phyloP scores from a whole-genome alignment of 2,329 filamentous ascomycete species.

The Drechslerella dactyloides region DNA sequence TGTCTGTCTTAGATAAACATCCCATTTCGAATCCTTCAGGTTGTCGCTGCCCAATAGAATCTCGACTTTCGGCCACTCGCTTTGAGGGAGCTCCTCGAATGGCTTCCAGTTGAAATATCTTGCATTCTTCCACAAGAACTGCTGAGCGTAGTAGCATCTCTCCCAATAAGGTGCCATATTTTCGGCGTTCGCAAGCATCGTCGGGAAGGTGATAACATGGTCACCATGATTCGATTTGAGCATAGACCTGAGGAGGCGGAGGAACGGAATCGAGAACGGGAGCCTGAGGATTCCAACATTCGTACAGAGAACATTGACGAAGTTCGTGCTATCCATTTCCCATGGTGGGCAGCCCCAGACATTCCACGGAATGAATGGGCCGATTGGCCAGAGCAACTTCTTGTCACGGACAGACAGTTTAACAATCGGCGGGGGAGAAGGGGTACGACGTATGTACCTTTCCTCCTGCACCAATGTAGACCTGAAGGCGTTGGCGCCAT shows the following conservation, averaged over 20 bases:
- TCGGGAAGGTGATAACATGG: constrained; percentile 41
- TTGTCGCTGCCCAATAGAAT: constrained; percentile 42
- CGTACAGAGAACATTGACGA: constrained; percentile 43
- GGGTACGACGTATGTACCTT: constrained; percentile 28
- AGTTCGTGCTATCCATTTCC: constrained; percentile 32
- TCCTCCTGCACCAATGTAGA: constrained; percentile 18
- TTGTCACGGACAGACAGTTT: constrained; percentile 24
- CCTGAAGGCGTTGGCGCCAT: constrained; percentile 1
- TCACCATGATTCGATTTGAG: constrained; percentile 29
- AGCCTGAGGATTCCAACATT: constrained; percentile 37
- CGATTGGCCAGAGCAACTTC: constrained; percentile 43
- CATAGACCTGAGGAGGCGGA: constrained; percentile 22
- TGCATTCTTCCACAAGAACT: constrained; percentile 33
- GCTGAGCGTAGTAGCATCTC: constrained; percentile 34
- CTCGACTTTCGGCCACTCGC: constrained; percentile 37
- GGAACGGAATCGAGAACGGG: constrained; percentile 34
- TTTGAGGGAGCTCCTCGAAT: constrained; percentile 28
- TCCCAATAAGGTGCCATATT: constrained; percentile 47
- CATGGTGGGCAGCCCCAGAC: constrained; percentile 18
- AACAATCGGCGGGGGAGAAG: constrained; percentile 40
- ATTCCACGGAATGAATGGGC: constrained; percentile 31
- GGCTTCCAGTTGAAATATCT: constrained; percentile 25
- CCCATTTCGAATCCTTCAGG: constrained; percentile 12
- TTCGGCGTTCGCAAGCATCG: constrained; percentile 20
- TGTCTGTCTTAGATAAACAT: constrained; percentile 41